These are phyloP conservation scores for Ramichloridium luteum DNA, from an alignment of 2,329 filamentous ascomycete genomes.

Conservation along the genomic window DNA sequence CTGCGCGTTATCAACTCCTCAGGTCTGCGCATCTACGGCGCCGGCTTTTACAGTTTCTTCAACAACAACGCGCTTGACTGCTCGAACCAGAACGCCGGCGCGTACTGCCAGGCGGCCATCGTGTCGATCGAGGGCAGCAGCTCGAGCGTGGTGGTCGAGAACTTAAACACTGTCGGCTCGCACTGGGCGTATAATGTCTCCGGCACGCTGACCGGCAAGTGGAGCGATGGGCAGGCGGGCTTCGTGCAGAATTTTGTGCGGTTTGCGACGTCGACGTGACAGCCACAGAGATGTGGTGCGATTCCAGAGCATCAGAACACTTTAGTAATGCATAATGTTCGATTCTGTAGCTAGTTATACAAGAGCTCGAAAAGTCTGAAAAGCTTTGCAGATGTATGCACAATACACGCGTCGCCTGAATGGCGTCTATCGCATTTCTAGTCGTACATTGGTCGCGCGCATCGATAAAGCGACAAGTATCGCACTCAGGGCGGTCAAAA, in stretches of 20 bases:
- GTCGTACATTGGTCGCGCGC: too few relatives aligned
- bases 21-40: constrained; percentile 26
- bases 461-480: too few relatives aligned
- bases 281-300: too few relatives aligned
- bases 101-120: constrained; percentile 38
- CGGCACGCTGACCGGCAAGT: constrained; percentile 32
- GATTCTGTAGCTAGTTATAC: too few relatives aligned
- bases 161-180: constrained; percentile 27
- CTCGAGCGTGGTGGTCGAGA: constrained; percentile 32
- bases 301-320: too few relatives aligned
- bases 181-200: constrained; percentile 36
- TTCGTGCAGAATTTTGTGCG: constrained; percentile 33
- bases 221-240: constrained; percentile 36
- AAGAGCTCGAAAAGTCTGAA: too few relatives aligned
- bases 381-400: too few relatives aligned
- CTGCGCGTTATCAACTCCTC: constrained; percentile 46
- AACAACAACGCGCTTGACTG: constrained; percentile 19
- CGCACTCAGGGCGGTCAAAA: too few relatives aligned
- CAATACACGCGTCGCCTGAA: too few relatives aligned
- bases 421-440: too few relatives aligned
- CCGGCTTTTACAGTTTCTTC: constrained; percentile 28
- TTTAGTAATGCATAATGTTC: too few relatives aligned
- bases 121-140: constrained; percentile 34
- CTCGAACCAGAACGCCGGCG: constrained; percentile 22
- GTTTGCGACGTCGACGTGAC: too few relatives aligned